Evolutionary conservation across 345 rosid genomes (phyloP).

Genomic region (Salix viminalis): DNA sequence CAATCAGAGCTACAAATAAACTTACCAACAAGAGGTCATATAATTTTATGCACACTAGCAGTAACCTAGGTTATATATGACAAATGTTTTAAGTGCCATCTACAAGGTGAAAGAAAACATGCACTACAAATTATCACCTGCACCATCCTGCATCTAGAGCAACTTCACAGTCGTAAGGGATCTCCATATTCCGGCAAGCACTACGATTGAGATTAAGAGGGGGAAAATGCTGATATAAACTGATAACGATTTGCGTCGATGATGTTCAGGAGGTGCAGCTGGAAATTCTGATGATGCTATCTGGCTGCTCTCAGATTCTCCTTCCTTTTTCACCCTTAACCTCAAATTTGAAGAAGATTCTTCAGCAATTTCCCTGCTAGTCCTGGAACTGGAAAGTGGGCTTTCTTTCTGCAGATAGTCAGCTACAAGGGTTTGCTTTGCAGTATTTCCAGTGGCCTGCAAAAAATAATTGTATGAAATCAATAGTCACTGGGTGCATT

Average conservation of each 20-base stretch:
- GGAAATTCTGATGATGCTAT: constrained; percentile 3
- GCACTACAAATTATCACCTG: neutral
- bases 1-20: neutral
- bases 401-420: constrained; percentile 16
- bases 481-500: neutral
- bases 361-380: constrained; percentile 11
- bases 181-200: constrained; percentile 18
- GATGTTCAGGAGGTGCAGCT: neutral
- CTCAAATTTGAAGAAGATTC: constrained; percentile 25
- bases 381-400: constrained; percentile 6
- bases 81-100: neutral
- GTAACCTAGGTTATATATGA: neutral
- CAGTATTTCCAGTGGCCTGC: constrained; percentile 31
- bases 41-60: neutral
- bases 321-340: constrained; percentile 27
- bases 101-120: neutral
- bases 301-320: constrained; percentile 6
- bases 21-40: neutral
- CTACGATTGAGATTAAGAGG: constrained; percentile 12
- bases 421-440: constrained; percentile 1
- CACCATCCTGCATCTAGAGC: neutral
- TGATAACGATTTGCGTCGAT: neutral
- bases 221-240: constrained; percentile 15
- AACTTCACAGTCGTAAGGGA: constrained; percentile 1
- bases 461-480: constrained; percentile 1